A percentile compares a stretch with the other conserved stretches of the same genome.
These are phyloP conservation scores for Cenococcum geophilum DNA, from an alignment of 495 filamentous ascomycete genomes.

Conservation along the genomic window DNA sequence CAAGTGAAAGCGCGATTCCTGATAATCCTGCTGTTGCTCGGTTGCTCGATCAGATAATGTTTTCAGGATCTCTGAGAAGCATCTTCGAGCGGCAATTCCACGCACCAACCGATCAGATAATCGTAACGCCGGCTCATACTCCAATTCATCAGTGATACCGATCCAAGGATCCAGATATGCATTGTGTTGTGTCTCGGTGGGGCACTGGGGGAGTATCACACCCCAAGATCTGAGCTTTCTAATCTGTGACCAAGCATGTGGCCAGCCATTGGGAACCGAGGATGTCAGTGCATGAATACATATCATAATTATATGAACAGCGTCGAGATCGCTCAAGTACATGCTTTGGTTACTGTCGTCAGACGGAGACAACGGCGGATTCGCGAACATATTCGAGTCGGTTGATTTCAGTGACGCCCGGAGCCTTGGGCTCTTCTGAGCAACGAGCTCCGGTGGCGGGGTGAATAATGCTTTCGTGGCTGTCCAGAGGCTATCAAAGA, in stretches of 20 bases:
- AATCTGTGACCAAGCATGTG: conserved; percentile 45
- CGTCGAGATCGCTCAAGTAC: conserved; percentile 49
- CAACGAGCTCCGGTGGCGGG: conserved; percentile 52
- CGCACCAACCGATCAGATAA: conserved; percentile 50
- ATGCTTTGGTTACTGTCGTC: neutral
- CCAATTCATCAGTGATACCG: conserved; percentile 47
- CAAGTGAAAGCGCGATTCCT: neutral
- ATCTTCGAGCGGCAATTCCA: conserved; percentile 48
- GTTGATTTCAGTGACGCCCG: conserved; percentile 13
- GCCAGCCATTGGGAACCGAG: conserved; percentile 45
- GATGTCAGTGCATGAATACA: conserved; percentile 53
- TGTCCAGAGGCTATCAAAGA: conserved; percentile 73
- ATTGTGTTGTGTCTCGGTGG: conserved; percentile 3
- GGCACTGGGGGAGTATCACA: conserved; percentile 35
- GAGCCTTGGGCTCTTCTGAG: conserved; percentile 32
- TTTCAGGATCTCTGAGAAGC: conserved; percentile 49
- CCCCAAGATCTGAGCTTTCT: conserved; percentile 50
- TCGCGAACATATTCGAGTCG: neutral
- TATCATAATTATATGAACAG: conserved; percentile 52
- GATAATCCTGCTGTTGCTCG: conserved; percentile 3
- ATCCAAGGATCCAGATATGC: conserved; percentile 16
- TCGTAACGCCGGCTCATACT: conserved; percentile 55
- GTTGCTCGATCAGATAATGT: conserved; percentile 19
- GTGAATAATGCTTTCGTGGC: conserved; percentile 61
- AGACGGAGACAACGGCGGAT: neutral